Evolutionary conservation across 306 rosid genomes (phyloP).

Genomic region (Cicer cuneatum): DNA sequence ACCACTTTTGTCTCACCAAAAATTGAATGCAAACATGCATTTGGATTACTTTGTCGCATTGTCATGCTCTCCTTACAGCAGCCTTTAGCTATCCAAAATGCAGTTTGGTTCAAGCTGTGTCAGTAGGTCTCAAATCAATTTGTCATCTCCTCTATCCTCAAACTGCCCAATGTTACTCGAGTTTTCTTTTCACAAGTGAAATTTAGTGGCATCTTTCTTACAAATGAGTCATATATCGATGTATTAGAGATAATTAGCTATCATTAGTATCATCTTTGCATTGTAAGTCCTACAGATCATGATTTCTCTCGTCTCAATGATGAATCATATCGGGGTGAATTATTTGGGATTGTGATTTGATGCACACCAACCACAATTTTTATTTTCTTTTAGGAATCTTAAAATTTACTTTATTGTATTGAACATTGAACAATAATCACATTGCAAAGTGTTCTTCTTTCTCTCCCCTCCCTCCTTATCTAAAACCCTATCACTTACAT

Average conservation of each 20-base stretch:
- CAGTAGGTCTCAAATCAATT: too few species aligned
- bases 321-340: background rate
- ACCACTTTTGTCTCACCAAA: background rate
- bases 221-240: background rate
- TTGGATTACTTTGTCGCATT: background rate
- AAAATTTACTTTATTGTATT: constrained; percentile 6
- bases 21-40: background rate
- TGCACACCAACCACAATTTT: constrained; percentile 6
- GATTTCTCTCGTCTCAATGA: background rate
- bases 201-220: background rate
- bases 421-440: background rate
- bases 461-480: background rate
- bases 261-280: background rate
- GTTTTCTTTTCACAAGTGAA: background rate
- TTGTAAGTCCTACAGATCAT: background rate
- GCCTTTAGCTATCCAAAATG: background rate
- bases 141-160: background rate
- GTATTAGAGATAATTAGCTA: background rate
- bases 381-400: background rate
- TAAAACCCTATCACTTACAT: background rate
- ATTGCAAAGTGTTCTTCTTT: background rate
- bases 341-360: background rate
- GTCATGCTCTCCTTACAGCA: background rate
- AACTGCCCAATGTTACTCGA: background rate
- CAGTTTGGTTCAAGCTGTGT: too few species aligned